phyloP scores from a whole-genome alignment of 129 eudicot species.

The Deinandra increscens region DNA sequence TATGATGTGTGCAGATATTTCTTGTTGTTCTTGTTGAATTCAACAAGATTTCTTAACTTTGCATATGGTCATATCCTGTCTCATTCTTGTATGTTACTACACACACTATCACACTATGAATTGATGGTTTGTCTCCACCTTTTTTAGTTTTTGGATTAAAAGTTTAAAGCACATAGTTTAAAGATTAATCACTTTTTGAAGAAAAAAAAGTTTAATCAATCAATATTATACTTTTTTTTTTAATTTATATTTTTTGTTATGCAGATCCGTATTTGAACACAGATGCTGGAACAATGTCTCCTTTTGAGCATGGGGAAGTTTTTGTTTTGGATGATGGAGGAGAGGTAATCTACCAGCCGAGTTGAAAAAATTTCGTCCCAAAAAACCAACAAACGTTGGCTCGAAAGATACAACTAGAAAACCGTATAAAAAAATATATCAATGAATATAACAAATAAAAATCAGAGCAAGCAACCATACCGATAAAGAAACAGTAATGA shows the following conservation, averaged over 20 bases:
- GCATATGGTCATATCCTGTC: constrained; percentile 18
- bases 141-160: constrained; percentile 23
- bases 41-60: constrained; percentile 2
- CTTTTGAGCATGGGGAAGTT: constrained; percentile 98
- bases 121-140: constrained; percentile 10
- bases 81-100: constrained; percentile 21
- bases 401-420: too few relatives aligned
- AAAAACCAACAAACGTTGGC: background rate
- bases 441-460: too few relatives aligned
- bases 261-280: constrained; percentile 97
- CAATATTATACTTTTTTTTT: background rate
- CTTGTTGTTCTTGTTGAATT: constrained; percentile 30
- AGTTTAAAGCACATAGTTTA: background rate
- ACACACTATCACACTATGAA: constrained; percentile 20
- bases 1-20: constrained; percentile 11
- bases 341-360: constrained; percentile 54
- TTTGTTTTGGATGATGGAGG: constrained; percentile 96
- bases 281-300: constrained; percentile 99
- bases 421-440: too few relatives aligned
- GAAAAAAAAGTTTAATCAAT: background rate
- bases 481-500: too few relatives aligned
- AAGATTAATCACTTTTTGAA: constrained; percentile 15
- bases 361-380: background rate
- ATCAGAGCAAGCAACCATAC: too few relatives aligned
- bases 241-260: too few relatives aligned